A percentile compares a stretch with the other conserved stretches of the same genome.
Conservation (phyloP, 2,329 filamentous ascomycete species). For the Chrysoporthe austroafricana region DNA sequence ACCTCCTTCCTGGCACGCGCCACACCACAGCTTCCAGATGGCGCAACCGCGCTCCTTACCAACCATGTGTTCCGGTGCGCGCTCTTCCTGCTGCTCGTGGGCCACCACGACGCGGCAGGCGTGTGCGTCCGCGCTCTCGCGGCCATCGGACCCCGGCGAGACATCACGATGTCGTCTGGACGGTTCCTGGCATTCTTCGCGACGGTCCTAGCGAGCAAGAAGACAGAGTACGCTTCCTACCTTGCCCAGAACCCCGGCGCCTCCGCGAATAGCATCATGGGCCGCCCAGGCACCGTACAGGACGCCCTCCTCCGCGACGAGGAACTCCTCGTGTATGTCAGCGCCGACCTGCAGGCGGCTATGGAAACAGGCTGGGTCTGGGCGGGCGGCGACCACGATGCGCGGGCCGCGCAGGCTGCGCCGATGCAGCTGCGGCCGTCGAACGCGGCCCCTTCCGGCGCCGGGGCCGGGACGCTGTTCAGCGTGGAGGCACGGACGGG, state of each 20-base stretch:
- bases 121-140: constrained; percentile 73
- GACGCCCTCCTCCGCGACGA: constrained; percentile 67
- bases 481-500: constrained; percentile 54
- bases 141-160: constrained; percentile 71
- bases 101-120: constrained; percentile 72
- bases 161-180: constrained; percentile 77
- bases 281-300: constrained; percentile 35
- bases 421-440: constrained; percentile 24
- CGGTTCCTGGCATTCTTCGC: constrained; percentile 83
- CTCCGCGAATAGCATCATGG: constrained; percentile 36
- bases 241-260: constrained; percentile 38
- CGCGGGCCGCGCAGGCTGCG: constrained; percentile 40
- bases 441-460: constrained; percentile 32
- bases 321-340: constrained; percentile 84
- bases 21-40: constrained; percentile 63
- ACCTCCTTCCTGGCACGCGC: constrained; percentile 72
- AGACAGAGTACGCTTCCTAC: constrained; percentile 49
- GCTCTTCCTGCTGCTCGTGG: constrained; percentile 76
- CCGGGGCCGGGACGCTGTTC: constrained; percentile 42
- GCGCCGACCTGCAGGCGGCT: constrained; percentile 83
- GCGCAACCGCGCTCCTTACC: constrained; percentile 75
- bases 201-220: constrained; percentile 62
- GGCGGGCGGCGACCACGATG: constrained; percentile 62
- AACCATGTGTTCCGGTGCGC: constrained; percentile 87
- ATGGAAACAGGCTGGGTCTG: constrained; percentile 83